A percentile compares a stretch with the other conserved stretches of the same genome.
phyloP scores from a whole-genome alignment of 2,329 filamentous ascomycete species.

The Ramularia endophylla region DNA sequence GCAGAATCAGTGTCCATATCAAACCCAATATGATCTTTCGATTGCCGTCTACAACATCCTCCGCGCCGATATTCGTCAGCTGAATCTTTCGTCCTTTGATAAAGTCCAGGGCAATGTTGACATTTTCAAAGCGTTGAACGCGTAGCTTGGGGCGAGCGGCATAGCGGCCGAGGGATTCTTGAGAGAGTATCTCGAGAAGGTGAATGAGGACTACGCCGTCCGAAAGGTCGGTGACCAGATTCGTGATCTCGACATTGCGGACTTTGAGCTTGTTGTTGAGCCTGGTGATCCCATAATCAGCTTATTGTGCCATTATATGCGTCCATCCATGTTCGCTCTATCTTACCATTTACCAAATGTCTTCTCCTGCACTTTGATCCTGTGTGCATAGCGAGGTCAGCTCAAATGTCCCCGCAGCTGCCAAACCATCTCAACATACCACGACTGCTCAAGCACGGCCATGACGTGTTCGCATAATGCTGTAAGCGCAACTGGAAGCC shows the following conservation, averaged over 20 bases:
- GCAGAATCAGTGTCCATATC: conserved; percentile 96
- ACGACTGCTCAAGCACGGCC: conserved; percentile 48
- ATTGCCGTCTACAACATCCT: conserved; percentile 97
- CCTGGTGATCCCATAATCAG: conserved; percentile 40
- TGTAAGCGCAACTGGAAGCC: no score
- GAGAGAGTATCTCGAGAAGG: conserved; percentile 90
- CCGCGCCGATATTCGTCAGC: conserved; percentile 97
- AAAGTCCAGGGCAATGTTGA: conserved; percentile 90
- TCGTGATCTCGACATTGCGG: conserved; percentile 72
- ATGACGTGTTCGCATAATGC: conserved; percentile 16
- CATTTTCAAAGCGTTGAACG: conserved; percentile 97
- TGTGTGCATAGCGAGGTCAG: conserved; percentile 7
- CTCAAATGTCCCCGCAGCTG: conserved; percentile 41
- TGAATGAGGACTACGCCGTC: conserved; percentile 96
- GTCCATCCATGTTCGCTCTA: no score
- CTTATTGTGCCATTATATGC: conserved; percentile 61
- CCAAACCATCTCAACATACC: conserved; percentile 8
- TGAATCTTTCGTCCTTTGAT: conserved; percentile 87
- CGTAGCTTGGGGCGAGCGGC: conserved; percentile 93
- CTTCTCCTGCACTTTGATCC: conserved; percentile 66
- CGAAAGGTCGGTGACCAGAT: conserved; percentile 82
- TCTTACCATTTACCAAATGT: conserved; percentile 95
- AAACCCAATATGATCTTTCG: conserved; percentile 94
- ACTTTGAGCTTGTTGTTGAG: conserved; percentile 89
- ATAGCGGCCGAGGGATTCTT: conserved; percentile 93